A percentile compares a stretch with the other conserved stretches of the same genome.
These are phyloP conservation scores for Postia placenta DNA, from an alignment of 768 basidiomycete species.

Conservation along the genomic window DNA sequence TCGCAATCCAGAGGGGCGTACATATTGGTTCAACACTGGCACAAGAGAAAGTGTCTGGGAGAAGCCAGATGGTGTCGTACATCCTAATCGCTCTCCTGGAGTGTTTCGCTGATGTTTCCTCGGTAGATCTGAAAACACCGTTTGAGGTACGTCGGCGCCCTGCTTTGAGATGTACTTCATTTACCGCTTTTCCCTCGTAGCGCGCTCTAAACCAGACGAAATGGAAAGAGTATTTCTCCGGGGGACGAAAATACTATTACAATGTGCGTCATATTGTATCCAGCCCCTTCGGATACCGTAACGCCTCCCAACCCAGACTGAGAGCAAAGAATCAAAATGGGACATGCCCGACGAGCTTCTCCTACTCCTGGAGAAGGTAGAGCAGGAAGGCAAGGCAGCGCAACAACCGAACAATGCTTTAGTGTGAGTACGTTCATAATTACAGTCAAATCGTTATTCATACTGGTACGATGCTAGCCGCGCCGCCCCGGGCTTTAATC, in stretches of 20 bases:
- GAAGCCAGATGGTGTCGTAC: slow-evolving; percentile 88
- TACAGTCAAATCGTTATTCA: too few species aligned
- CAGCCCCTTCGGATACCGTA: neutral
- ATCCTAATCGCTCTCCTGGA: too few species aligned
- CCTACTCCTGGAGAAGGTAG: slow-evolving; percentile 78
- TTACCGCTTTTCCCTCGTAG: slow-evolving; percentile 31
- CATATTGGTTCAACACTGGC: slow-evolving; percentile 92
- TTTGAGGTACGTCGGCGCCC: slow-evolving; percentile 64
- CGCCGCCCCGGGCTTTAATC: slow-evolving; percentile 11
- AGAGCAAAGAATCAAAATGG: slow-evolving; percentile 94
- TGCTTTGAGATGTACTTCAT: neutral
- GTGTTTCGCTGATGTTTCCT: too few species aligned
- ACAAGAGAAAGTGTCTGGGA: slow-evolving; percentile 96
- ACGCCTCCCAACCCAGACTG: slow-evolving; percentile 42
- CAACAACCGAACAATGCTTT: slow-evolving; percentile 30
- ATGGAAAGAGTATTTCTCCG: slow-evolving; percentile 97
- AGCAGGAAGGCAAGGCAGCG: slow-evolving; percentile 55
- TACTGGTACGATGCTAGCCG: too few species aligned
- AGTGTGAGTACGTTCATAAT: slow-evolving; percentile 17
- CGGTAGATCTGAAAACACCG: slow-evolving; percentile 77
- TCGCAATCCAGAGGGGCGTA: slow-evolving; percentile 93
- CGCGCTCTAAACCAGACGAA: slow-evolving; percentile 83
- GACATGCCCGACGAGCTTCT: slow-evolving; percentile 92
- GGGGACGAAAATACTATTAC: slow-evolving; percentile 88
- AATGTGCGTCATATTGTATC: slow-evolving; percentile 45